Percentiles rank a stretch among this genome's conserved stretches.
Conservation (phyloP, 1,284 basidiomycete species). For the Leccinum ponderosum region DNA sequence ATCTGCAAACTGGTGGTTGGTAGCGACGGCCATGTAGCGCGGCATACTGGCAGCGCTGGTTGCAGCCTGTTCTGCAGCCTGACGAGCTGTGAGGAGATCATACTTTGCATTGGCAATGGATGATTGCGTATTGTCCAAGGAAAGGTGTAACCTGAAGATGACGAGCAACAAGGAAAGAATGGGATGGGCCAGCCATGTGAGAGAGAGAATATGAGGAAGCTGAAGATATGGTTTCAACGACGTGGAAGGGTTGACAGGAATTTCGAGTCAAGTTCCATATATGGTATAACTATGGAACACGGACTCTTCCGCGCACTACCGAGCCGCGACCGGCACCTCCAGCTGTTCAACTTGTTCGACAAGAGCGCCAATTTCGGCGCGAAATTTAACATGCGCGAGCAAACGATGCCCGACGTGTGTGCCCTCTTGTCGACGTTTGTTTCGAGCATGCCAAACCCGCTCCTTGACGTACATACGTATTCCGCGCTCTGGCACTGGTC, state of each 20-base stretch:
- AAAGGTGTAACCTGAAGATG: constrained; percentile 77
- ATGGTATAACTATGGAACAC: no score
- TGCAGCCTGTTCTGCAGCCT: constrained; percentile 81
- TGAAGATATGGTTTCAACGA: constrained; percentile 80
- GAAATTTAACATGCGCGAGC: constrained; percentile 43
- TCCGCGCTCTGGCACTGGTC: constrained; percentile 54
- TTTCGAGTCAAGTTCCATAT: no score
- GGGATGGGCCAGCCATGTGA: constrained; percentile 84
- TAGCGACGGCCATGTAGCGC: constrained; percentile 80
- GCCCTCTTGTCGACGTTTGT: constrained; percentile 61
- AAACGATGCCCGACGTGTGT: constrained; percentile 58
- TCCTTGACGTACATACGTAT: constrained; percentile 46
- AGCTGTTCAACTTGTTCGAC: constrained; percentile 38
- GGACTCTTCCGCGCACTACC: constrained; percentile 46
- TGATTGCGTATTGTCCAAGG: constrained; percentile 68
- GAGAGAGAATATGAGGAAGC: constrained; percentile 77
- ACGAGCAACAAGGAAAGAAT: constrained; percentile 87
- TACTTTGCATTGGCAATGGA: constrained; percentile 69
- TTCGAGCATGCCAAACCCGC: constrained; percentile 52
- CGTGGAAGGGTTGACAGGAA: constrained; percentile 41
- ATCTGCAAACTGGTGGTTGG: constrained; percentile 77
- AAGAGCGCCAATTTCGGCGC: constrained; percentile 34
- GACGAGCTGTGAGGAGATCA: constrained; percentile 76
- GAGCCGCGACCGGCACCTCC: constrained; percentile 37
- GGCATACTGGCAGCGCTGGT: constrained; percentile 84